Conservation (phyloP, 345 rosid species). For the Abelmoschus esculentus region DNA sequence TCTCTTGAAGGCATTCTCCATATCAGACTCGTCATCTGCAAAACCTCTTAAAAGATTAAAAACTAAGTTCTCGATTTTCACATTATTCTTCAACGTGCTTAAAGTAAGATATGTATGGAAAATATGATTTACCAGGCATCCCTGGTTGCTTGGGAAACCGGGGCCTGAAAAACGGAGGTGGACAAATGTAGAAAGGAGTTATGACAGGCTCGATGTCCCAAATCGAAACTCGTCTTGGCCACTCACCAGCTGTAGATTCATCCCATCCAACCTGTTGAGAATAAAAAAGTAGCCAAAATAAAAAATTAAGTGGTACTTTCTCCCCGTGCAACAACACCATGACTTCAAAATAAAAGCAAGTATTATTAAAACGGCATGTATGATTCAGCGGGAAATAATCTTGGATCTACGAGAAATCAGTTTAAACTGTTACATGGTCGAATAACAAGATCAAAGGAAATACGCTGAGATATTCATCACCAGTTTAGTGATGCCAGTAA, state of each 20-base stretch:
- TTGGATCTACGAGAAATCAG: no score
- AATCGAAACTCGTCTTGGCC: slow-evolving; percentile 80
- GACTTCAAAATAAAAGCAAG: no score
- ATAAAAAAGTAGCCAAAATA: background rate
- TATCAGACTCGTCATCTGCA: slow-evolving; percentile 80
- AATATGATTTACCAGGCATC: slow-evolving; percentile 51
- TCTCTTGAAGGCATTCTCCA: slow-evolving; percentile 82
- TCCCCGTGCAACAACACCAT: no score
- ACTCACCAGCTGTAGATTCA: slow-evolving; percentile 86
- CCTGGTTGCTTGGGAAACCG: slow-evolving; percentile 85
- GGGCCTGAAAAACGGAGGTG: slow-evolving; percentile 94
- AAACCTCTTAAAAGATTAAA: slow-evolving; percentile 10
- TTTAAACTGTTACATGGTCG: no score
- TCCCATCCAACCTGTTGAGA: slow-evolving; percentile 90
- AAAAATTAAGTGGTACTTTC: background rate
- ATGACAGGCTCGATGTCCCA: slow-evolving; percentile 93
- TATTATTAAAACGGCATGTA: no score
- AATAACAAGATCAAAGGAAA: no score
- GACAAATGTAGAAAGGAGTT: slow-evolving; percentile 91
- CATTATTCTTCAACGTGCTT: background rate
- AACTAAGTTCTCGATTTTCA: background rate
- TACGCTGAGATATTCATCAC: no score
- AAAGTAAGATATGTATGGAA: background rate
- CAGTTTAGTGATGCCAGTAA: background rate
- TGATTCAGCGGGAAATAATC: no score